phyloP scores from a whole-genome alignment of 163 green algal species.

The Chlamydomonas reinhardtii region DNA sequence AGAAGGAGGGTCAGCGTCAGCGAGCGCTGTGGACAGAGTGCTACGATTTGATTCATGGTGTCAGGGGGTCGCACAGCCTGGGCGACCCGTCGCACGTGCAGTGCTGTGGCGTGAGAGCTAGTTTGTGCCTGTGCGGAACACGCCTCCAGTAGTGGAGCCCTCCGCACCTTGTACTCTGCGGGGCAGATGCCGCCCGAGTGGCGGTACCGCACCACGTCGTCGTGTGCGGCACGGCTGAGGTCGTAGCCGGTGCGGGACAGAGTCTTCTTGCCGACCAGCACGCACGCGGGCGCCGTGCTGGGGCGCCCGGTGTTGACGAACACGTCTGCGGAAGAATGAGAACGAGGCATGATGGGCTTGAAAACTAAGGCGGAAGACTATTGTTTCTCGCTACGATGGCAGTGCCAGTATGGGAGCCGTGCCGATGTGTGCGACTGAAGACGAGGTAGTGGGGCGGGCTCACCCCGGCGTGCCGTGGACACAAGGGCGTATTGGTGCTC shows the following conservation, averaged over 20 bases:
- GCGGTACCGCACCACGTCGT: constrained; percentile 58
- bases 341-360: no score
- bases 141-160: no score
- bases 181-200: constrained; percentile 63
- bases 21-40: neutral
- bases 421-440: no score
- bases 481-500: constrained; percentile 14
- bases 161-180: constrained; percentile 57
- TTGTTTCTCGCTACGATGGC: no score
- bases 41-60: neutral
- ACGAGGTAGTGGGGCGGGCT: no score
- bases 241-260: constrained; percentile 35
- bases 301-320: neutral
- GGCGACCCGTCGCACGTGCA: no score
- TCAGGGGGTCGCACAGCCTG: no score
- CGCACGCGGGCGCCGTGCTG: constrained; percentile 15
- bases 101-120: no score
- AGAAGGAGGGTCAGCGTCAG: neutral
- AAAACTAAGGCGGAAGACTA: neutral
- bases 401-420: no score
- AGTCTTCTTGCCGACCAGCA: constrained; percentile 5
- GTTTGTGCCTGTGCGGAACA: no score
- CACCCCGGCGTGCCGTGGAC: constrained; percentile 1
- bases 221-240: neutral
- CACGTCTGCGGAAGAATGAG: constrained; percentile 13